These are phyloP conservation scores for Cercophora newfieldiana DNA, from an alignment of 495 filamentous ascomycete genomes.

Conservation along the genomic window DNA sequence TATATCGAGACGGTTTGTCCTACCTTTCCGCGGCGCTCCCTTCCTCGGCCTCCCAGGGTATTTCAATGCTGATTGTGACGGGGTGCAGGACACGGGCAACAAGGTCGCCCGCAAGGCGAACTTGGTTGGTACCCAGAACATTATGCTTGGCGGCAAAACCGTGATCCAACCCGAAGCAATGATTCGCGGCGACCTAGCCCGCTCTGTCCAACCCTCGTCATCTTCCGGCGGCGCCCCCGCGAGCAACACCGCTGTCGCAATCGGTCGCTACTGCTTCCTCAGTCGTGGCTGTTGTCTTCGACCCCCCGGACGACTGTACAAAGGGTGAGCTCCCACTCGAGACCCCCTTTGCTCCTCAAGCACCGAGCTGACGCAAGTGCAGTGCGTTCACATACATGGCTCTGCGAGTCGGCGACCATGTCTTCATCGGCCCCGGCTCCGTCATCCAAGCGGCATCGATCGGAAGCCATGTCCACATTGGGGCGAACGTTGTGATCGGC, in stretches of 20 bases:
- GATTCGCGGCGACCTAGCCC: slow-evolving; percentile 86
- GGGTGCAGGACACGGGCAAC: slow-evolving; percentile 84
- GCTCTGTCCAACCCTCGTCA: slow-evolving; percentile 47
- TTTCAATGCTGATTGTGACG: slow-evolving; percentile 4
- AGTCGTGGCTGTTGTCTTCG: slow-evolving; percentile 69
- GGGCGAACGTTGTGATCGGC: slow-evolving; percentile 68
- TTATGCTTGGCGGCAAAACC: slow-evolving; percentile 94
- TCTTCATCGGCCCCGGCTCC: slow-evolving; percentile 74
- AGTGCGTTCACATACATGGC: slow-evolving; percentile 73
- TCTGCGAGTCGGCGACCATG: slow-evolving; percentile 88
- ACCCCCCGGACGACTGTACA: slow-evolving; percentile 73
- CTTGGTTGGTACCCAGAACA: slow-evolving; percentile 93
- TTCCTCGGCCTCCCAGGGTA: too few relatives aligned
- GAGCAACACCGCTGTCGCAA: slow-evolving; percentile 70
- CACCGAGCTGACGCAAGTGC: not conserved
- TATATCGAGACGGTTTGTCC: slow-evolving; percentile 88
- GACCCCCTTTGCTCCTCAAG: not conserved
- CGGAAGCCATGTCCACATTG: slow-evolving; percentile 82
- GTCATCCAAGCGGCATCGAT: slow-evolving; percentile 77
- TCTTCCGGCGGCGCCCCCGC: slow-evolving; percentile 36
- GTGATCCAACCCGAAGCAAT: slow-evolving; percentile 90
- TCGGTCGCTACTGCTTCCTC: slow-evolving; percentile 87
- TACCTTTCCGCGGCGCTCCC: not conserved
- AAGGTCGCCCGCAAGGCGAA: slow-evolving; percentile 90
- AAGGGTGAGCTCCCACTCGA: slow-evolving; percentile 46